A percentile compares a stretch with the other conserved stretches of the same genome.
Evolutionary conservation across 2,329 filamentous ascomycete genomes (phyloP).

Genomic region (Cladosporium halotolerans): DNA sequence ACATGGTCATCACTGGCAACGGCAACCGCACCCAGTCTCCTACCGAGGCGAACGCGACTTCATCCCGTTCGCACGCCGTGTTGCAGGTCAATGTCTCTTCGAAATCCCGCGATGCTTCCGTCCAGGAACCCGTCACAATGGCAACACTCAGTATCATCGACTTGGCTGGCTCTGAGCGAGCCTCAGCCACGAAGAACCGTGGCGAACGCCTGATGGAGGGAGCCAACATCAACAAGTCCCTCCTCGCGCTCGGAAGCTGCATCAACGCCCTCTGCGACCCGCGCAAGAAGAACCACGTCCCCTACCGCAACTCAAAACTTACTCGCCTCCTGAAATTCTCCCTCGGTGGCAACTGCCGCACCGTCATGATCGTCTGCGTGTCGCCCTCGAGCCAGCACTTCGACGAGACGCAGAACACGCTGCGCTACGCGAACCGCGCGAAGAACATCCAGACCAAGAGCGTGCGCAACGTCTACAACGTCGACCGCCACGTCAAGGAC

Average conservation of each 20-base stretch:
- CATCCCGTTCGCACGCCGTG: constrained; percentile 92
- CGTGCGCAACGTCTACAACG: constrained; percentile 97
- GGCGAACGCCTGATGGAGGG: constrained; percentile 87
- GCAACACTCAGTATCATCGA: constrained; percentile 98
- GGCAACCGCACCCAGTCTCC: constrained; percentile 92
- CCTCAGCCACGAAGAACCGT: constrained; percentile 92
- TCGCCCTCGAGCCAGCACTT: constrained; percentile 95
- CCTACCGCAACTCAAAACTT: constrained; percentile 95
- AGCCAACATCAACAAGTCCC: constrained; percentile 98
- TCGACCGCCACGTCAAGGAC: constrained; percentile 98
- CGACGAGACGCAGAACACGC: constrained; percentile 95
- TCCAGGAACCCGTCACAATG: constrained; percentile 96
- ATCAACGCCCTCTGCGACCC: constrained; percentile 97
- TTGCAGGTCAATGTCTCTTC: constrained; percentile 94
- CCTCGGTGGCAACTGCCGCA: constrained; percentile 94
- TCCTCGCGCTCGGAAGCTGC: constrained; percentile 89
- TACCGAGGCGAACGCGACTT: constrained; percentile 94
- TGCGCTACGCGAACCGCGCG: constrained; percentile 92
- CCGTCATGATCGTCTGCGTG: constrained; percentile 98
- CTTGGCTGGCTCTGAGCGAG: constrained; percentile 88
- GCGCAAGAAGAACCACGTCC: constrained; percentile 85
- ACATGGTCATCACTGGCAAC: constrained; percentile 95
- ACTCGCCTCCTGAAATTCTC: constrained; percentile 95
- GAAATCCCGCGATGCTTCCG: constrained; percentile 84
- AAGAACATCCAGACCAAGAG: constrained; percentile 99